A percentile compares a stretch with the other conserved stretches of the same genome.
phyloP scores from a whole-genome alignment of 371 early-diverging fungal genomes.

The Saksenaea vasiformis region DNA sequence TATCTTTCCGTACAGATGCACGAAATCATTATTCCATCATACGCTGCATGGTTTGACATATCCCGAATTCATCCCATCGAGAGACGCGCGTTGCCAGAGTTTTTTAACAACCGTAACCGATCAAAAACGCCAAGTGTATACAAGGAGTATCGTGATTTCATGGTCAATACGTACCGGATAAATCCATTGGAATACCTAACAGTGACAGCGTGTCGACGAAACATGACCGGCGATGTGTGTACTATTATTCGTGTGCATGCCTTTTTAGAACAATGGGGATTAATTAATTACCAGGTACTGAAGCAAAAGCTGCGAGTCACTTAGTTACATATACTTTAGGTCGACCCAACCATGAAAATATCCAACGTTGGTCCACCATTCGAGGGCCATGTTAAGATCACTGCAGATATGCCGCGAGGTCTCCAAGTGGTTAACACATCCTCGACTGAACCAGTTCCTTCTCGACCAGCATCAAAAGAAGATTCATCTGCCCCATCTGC shows the following conservation, averaged over 20 bases:
- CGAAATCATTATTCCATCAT: slow-evolving; percentile 85
- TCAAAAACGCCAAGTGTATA: slow-evolving; percentile 92
- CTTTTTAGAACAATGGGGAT: slow-evolving; percentile 95
- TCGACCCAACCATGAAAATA: slow-evolving; percentile 87
- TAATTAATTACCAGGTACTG: slow-evolving; percentile 91
- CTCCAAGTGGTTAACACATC: slow-evolving; percentile 1
- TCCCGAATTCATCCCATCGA: slow-evolving; percentile 86
- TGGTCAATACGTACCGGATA: slow-evolving; percentile 94
- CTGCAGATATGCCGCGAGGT: slow-evolving; percentile 18
- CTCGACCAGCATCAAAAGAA: not conserved
- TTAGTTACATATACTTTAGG: slow-evolving; percentile 52
- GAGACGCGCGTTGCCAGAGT: slow-evolving; percentile 88
- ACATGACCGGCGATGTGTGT: slow-evolving; percentile 96
- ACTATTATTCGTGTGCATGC: slow-evolving; percentile 96
- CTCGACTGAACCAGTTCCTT: not conserved
- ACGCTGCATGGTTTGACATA: slow-evolving; percentile 94
- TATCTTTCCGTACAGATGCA: slow-evolving; percentile 74
- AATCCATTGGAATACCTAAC: slow-evolving; percentile 95
- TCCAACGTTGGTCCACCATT: slow-evolving; percentile 51
- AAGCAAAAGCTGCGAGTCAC: not conserved
- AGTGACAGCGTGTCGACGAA: slow-evolving; percentile 94
- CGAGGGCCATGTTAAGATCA: slow-evolving; percentile 21
- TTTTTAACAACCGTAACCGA: slow-evolving; percentile 89
- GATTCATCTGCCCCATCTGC: not conserved
- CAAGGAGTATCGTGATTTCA: slow-evolving; percentile 96